phyloP scores from a whole-genome alignment of 169 alveolate genomes.

The Perkinsus chesapeaki region DNA sequence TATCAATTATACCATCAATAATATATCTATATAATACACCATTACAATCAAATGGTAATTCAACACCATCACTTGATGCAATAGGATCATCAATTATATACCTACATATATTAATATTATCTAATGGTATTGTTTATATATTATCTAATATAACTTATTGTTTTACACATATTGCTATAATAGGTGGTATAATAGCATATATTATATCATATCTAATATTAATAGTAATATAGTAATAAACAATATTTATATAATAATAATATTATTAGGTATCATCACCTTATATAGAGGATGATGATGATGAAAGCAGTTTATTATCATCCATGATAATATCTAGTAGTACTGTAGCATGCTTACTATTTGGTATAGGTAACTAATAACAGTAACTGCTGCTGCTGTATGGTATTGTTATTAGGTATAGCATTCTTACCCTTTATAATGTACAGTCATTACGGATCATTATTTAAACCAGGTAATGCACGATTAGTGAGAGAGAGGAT shows the following conservation, averaged over 20 bases:
- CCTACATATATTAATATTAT: not conserved
- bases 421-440: not conserved
- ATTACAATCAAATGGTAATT: not conserved
- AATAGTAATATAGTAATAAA: not conserved
- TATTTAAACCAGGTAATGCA: not conserved
- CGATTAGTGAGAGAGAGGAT: not conserved
- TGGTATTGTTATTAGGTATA: not conserved
- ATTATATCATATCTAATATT: too few relatives aligned
- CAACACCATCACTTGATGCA: not conserved
- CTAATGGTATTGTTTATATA: not conserved
- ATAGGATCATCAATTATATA: not conserved
- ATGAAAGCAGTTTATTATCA: too few relatives aligned
- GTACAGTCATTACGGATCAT: not conserved
- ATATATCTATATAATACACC: not conserved
- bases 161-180: not conserved
- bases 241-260: too few relatives aligned
- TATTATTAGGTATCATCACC: not conserved
- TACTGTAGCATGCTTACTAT: not conserved
- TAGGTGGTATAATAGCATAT: not conserved
- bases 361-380: not conserved
- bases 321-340: not conserved
- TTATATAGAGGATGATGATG: not conserved
- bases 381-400: not conserved
- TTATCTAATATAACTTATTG: not conserved
- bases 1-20: not conserved